Evolutionary conservation across 1,284 basidiomycete species (phyloP), one percentile per base, ranked within the genome.

Genomic region (Trametes versicolor): DNA sequence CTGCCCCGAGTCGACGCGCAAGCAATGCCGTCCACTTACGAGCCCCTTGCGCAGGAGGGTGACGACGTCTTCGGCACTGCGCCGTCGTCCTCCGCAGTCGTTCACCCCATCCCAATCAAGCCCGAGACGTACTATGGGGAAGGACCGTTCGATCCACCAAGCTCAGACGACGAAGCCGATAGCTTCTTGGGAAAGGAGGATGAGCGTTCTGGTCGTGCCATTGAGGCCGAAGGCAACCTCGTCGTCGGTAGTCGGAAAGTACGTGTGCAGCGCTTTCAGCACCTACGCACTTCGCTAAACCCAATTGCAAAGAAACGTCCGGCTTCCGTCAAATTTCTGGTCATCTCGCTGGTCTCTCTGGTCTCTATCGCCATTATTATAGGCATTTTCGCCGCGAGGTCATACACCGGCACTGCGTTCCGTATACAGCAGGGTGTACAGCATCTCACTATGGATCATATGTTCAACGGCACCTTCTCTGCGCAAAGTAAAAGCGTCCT

Each of bases 401-500:
- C 85, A 2, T 94, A 94, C 73, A 81, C 81, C 5, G 88, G 88
- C 4, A 82, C 81, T 10, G 76, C 81, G 5, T 85, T 83, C 73
- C 82, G 74, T 63, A 77, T 82, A 12, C 82, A 82, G 5, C 82
- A 82, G 5, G 90, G 93, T 1, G 83, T 78, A 36, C 83, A 82
- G 69, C 92, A 88, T 71, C 83, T 97, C 54, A 91, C 91, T 1
- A 87, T 98, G 84, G 94, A 97, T 72, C 91, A 96, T 75, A 79
- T 97, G 53, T 95, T 95, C 79, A 96, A 97, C 73, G 94, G 94
- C 4, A 97, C 95, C 0, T 98, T 97, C 73, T 67, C 58, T 12
- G 77, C 83, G 2, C 71, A 83, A 4, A 74, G 73, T 13, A 81
- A 82, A 50, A 72, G 73, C 34, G 77, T 97, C 34, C 82, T 88